These are phyloP conservation scores for Rhizoctonia solani DNA, from an alignment of 1,284 basidiomycete species.

Conservation along the genomic window DNA sequence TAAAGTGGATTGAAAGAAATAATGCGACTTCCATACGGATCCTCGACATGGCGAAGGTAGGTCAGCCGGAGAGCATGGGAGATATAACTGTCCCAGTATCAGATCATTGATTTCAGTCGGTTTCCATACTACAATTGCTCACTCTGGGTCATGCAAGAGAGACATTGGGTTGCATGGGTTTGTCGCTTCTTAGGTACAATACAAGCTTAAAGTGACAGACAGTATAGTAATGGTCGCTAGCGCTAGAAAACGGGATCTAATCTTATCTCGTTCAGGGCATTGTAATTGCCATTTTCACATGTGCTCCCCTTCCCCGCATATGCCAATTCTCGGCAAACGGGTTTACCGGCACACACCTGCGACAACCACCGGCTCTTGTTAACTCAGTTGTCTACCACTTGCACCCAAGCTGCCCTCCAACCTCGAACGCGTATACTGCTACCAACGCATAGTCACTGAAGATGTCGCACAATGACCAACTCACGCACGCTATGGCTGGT, in stretches of 20 bases:
- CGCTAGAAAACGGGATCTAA: neutral
- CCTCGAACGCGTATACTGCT: neutral
- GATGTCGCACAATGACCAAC: constrained; percentile 69
- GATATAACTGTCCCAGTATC: constrained; percentile 62
- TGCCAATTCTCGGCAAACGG: neutral
- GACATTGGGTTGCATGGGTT: constrained; percentile 52
- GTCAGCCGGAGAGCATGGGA: constrained; percentile 83
- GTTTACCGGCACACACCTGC: too few relatives aligned
- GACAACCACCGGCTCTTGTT: neutral
- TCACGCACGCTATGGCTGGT: constrained; percentile 90
- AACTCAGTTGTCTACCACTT: neutral
- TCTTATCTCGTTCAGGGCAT: constrained; percentile 24
- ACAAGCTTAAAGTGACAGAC: constrained; percentile 62
- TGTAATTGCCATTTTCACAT: constrained; percentile 9
- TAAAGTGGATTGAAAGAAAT: constrained; percentile 77
- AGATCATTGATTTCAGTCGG: constrained; percentile 7
- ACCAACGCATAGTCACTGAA: neutral
- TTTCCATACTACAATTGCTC: constrained; percentile 39
- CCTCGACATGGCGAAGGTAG: constrained; percentile 85
- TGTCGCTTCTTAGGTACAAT: constrained; percentile 38
- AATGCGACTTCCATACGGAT: constrained; percentile 77
- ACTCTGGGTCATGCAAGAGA: constrained; percentile 66
- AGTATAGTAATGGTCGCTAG: neutral
- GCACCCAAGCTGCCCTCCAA: neutral
- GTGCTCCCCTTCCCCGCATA: constrained; percentile 15